Conservation (phyloP, 2,329 filamentous ascomycete genomes). For the Drechslera avenae region DNA sequence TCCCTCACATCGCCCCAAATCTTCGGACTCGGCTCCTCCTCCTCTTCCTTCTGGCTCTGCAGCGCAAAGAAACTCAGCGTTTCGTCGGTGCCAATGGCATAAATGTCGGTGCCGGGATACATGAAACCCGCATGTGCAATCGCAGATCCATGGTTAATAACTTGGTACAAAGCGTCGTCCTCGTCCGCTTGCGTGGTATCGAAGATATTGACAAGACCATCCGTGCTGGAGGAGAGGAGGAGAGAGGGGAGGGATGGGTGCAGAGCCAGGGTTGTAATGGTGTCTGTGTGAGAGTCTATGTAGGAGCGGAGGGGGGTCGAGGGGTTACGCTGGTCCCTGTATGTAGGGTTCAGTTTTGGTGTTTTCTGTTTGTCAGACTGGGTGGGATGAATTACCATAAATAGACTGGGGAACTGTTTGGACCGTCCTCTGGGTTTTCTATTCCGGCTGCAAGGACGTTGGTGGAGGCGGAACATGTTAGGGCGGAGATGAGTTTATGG, state of each 20-base stretch:
- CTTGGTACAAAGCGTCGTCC: constrained; percentile 77
- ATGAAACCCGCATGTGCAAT: constrained; percentile 78
- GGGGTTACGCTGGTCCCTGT: constrained; percentile 51
- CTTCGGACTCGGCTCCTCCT: constrained; percentile 54
- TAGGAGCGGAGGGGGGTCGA: constrained; percentile 47
- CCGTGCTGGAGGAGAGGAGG: constrained; percentile 77
- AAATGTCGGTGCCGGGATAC: constrained; percentile 58
- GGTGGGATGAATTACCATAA: constrained; percentile 36
- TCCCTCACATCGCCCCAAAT: constrained; percentile 71
- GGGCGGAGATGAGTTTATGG: constrained; percentile 63
- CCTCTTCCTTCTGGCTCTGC: constrained; percentile 66
- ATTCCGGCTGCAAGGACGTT: constrained; percentile 73
- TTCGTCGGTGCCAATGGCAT: constrained; percentile 78
- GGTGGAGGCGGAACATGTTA: constrained; percentile 63
- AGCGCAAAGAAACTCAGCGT: constrained; percentile 74
- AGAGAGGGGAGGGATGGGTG: constrained; percentile 65
- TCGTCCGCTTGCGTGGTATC: constrained; percentile 68
- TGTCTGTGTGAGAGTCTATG: constrained; percentile 60
- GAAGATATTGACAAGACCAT: constrained; percentile 78
- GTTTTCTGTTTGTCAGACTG: background rate
- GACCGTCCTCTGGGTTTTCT: constrained; percentile 64
- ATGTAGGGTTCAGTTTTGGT: constrained; percentile 10
- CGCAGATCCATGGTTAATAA: constrained; percentile 76
- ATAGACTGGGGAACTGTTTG: constrained; percentile 46
- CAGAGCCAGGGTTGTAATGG: constrained; percentile 65